Conservation (phyloP, 2,329 filamentous ascomycete genomes). For the Chrysoporthe austroafricana region DNA sequence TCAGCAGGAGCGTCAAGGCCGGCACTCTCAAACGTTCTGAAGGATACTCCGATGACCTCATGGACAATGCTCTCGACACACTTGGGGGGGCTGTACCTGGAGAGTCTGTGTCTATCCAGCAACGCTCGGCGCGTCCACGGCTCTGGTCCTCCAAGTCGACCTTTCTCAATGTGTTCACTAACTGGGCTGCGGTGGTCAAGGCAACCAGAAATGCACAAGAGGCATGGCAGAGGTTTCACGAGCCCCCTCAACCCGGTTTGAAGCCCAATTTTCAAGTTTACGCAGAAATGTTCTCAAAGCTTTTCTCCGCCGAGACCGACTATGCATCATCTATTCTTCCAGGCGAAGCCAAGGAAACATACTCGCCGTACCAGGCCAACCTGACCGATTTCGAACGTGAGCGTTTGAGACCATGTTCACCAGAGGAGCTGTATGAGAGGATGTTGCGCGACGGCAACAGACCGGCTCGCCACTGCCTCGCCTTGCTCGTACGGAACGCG, state of each 20-base stretch:
- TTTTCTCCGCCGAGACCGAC: constrained; percentile 44
- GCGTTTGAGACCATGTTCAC: constrained; percentile 62
- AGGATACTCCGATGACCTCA: constrained; percentile 53
- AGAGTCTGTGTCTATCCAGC: constrained; percentile 61
- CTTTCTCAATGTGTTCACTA: constrained; percentile 41
- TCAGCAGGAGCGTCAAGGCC: constrained; percentile 57
- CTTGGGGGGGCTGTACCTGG: constrained; percentile 57
- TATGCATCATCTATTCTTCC: constrained; percentile 45
- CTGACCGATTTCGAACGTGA: constrained; percentile 68
- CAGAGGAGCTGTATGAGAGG: constrained; percentile 60
- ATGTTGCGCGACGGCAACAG: constrained; percentile 57
- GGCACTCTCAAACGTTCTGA: constrained; percentile 59
- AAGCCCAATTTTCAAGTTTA: constrained; percentile 53
- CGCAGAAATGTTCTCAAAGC: constrained; percentile 63
- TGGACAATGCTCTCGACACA: constrained; percentile 54
- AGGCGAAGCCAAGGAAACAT: constrained; percentile 62
- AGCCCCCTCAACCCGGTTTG: constrained; percentile 40
- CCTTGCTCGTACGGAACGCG: constrained; percentile 59
- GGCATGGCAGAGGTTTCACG: constrained; percentile 59
- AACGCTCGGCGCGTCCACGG: constrained; percentile 43
- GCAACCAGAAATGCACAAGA: constrained; percentile 65
- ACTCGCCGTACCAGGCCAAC: constrained; percentile 59
- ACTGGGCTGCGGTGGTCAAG: constrained; percentile 60
- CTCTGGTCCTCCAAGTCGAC: constrained; percentile 36
- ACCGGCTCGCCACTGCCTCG: constrained; percentile 55